Base-by-base conservation (phyloP, 345 rosid species). In the Hibiscus trionum region DNA sequence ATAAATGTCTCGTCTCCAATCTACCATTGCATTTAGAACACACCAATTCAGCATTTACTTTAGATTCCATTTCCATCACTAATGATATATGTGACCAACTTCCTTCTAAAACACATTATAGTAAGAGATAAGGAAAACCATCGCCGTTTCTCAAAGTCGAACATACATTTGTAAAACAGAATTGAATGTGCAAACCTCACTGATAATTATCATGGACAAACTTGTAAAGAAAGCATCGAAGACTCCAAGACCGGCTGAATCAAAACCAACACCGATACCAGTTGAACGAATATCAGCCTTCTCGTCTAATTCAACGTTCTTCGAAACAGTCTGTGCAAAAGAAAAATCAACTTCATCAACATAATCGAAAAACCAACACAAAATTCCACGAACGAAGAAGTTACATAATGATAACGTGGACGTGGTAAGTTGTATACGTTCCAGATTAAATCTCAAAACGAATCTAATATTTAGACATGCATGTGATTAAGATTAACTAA, bases 1-100 rank as follows among this genome's bases (percentile, higher is more conserved):
- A 95, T 95, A 77, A 95, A 95, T 4, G 99, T 95, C 73, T 95
- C 99, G 82, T 95, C 99, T 52, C 99, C 99, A 80, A 92, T 89
- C 99, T 91, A 73, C 39, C 27, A 78, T 14, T 19, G 10, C 56
- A 66, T 33, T 59, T 37, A 46, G 0, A 59, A 31, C 7, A 39
- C 10, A 71, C 19, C 39, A 39, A 29, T 42, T 37, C 17, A 56
- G 27, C 50, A n/a, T 61, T 61, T 33, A n/a, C 15, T n/a, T 15
- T 4, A 46, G 8, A 27, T 16, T 10, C 52, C n/a, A 15, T 26
- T 16, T 10, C 52, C n/a, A 15, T 26, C 33, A 44, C 19, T 3
- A 29, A 49, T 39, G 27, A 27, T 4, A 7, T 21, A 50, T 7
- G 24, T 16, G 60, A 50, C 50, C 33, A 44, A 31, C 21, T n/a